Conservation (phyloP, 805 yeast species). For the Hermanozyma aechmeae region DNA sequence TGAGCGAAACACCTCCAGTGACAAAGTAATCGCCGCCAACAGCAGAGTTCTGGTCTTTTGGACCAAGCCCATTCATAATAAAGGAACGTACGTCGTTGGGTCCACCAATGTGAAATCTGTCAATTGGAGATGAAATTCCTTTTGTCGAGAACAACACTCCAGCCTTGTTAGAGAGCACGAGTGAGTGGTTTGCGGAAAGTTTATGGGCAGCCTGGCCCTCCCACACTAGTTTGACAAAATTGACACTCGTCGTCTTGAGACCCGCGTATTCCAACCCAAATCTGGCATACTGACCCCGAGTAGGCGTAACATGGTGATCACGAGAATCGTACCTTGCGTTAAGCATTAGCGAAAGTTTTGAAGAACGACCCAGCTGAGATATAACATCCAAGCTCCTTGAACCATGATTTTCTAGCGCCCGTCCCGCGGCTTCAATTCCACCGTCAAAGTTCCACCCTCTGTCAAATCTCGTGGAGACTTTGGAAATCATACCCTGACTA, state of each 20-base stretch:
- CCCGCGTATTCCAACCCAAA: constrained; percentile 21
- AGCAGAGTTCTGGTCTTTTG: constrained; percentile 39
- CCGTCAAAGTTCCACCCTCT: constrained; percentile 38
- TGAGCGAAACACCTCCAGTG: constrained; percentile 36
- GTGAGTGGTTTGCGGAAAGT: constrained; percentile 9
- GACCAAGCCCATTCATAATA: constrained; percentile 44
- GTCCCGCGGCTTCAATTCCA: constrained; percentile 34
- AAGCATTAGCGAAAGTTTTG: constrained; percentile 36
- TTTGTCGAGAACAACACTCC: constrained; percentile 21
- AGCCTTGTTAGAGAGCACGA: constrained; percentile 21
- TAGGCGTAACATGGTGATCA: constrained; percentile 34
- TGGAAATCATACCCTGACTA: constrained; percentile 34
- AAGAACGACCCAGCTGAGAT: constrained; percentile 34
- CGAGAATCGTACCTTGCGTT: constrained; percentile 36
- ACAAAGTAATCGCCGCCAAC: constrained; percentile 45
- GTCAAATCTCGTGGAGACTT: constrained; percentile 28
- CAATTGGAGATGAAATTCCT: constrained; percentile 33
- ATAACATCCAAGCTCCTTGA: constrained; percentile 22
- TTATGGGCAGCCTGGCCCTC: constrained; percentile 29
- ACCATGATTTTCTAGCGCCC: constrained; percentile 20
- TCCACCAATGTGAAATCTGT: constrained; percentile 49
- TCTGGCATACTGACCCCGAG: constrained; percentile 28
- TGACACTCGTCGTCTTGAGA: constrained; percentile 14
- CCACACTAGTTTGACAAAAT: constrained; percentile 32
- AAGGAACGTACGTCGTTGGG: constrained; percentile 51